These are phyloP conservation scores for Fusarium clavum DNA, from an alignment of 2,329 filamentous ascomycete genomes.

Conservation along the genomic window DNA sequence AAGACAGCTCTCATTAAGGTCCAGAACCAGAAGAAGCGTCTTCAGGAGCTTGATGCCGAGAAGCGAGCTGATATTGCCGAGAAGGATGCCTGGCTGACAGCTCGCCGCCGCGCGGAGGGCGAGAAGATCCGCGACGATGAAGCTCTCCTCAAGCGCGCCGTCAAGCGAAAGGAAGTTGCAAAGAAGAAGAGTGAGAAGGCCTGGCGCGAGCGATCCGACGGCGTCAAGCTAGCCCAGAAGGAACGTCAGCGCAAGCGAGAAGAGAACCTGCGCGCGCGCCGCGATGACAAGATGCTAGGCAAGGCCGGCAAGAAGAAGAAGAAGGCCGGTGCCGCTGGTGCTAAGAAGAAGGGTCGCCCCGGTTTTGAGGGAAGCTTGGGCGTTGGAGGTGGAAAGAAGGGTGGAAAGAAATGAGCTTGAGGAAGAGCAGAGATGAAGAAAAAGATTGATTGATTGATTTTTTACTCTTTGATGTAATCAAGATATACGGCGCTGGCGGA, in stretches of 20 bases:
- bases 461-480: slow-evolving; percentile 33
- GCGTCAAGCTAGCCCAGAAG: slow-evolving; percentile 79
- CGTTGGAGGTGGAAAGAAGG: slow-evolving; percentile 63
- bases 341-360: slow-evolving; percentile 64
- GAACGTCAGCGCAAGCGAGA: slow-evolving; percentile 86
- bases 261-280: slow-evolving; percentile 79
- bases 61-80: slow-evolving; percentile 90
- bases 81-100: slow-evolving; percentile 94
- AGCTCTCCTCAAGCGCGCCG: slow-evolving; percentile 87
- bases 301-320: slow-evolving; percentile 70
- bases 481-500: slow-evolving; percentile 44
- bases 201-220: slow-evolving; percentile 80
- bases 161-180: slow-evolving; percentile 89
- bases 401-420: slow-evolving; percentile 58
- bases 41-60: slow-evolving; percentile 78
- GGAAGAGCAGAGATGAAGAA: slow-evolving; percentile 11
- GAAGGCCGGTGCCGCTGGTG: slow-evolving; percentile 44
- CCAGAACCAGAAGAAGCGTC: slow-evolving; percentile 85
- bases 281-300: slow-evolving; percentile 75
- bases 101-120: slow-evolving; percentile 87
- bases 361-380: slow-evolving; percentile 78
- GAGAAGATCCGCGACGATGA: slow-evolving; percentile 91
- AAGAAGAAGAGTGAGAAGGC: slow-evolving; percentile 94
- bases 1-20: slow-evolving; percentile 87
- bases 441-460: slow-evolving; percentile 26